Conservation (phyloP, 2,329 filamentous ascomycete genomes). For the Fusarium proliferatum region DNA sequence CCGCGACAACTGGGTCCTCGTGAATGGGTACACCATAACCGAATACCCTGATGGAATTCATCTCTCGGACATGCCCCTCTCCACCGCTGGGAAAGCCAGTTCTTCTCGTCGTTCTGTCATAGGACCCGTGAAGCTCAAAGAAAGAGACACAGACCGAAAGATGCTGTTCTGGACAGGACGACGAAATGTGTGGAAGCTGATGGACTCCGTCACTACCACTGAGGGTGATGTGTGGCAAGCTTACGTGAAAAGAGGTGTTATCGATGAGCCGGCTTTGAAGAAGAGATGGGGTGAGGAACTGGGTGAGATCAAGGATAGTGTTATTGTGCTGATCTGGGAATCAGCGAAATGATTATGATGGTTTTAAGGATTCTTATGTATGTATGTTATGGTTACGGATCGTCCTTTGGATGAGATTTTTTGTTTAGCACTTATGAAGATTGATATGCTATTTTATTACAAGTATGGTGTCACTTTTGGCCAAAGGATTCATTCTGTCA, state of each 20-base stretch:
- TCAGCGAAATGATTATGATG: slow-evolving; percentile 32
- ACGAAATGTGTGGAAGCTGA: slow-evolving; percentile 54
- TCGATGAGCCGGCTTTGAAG: slow-evolving; percentile 18
- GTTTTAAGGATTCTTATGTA: slow-evolving; percentile 30
- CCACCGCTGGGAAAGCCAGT: slow-evolving; percentile 7
- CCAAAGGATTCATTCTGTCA: background rate
- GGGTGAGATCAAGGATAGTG: slow-evolving; percentile 31
- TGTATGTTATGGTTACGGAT: slow-evolving; percentile 22
- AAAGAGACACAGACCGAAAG: slow-evolving; percentile 44
- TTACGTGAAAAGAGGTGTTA: slow-evolving; percentile 52
- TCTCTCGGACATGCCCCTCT: slow-evolving; percentile 35
- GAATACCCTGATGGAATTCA: slow-evolving; percentile 55
- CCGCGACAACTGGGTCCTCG: slow-evolving; percentile 59
- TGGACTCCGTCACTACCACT: slow-evolving; percentile 52
- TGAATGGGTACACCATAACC: slow-evolving; percentile 59
- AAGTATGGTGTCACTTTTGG: background rate
- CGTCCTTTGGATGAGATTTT: background rate
- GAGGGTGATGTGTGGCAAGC: slow-evolving; percentile 59
- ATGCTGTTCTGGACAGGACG: slow-evolving; percentile 51
- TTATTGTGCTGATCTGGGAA: slow-evolving; percentile 46
- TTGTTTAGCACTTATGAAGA: background rate
- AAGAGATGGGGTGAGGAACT: slow-evolving; percentile 31
- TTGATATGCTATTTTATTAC: background rate
- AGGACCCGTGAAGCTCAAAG: slow-evolving; percentile 49
- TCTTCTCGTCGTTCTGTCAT: slow-evolving; percentile 35